phyloP scores from a whole-genome alignment of 805 yeast genomes.

The Clavispora vitiphila region DNA sequence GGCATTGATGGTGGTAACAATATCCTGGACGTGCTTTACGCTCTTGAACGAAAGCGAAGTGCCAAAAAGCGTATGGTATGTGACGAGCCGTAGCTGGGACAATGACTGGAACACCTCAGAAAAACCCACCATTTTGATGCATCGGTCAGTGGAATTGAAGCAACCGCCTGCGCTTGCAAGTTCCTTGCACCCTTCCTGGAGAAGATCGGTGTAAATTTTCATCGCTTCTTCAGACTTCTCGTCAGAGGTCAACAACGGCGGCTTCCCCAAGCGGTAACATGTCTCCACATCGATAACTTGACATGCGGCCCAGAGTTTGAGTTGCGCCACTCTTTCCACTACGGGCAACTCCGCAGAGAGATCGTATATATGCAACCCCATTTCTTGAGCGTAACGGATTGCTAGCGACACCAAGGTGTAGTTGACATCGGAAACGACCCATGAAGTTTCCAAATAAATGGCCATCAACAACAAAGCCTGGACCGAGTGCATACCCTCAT shows the following conservation, averaged over 20 bases:
- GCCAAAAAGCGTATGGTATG: slow-evolving; percentile 28
- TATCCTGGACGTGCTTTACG: slow-evolving; percentile 16
- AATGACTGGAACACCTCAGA: slow-evolving; percentile 5
- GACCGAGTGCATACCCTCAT: slow-evolving; percentile 48
- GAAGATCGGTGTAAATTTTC: no score
- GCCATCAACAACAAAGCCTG: slow-evolving; percentile 49
- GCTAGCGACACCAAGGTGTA: slow-evolving; percentile 41
- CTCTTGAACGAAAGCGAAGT: slow-evolving; percentile 22
- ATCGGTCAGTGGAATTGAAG: background rate
- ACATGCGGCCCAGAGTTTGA: slow-evolving; percentile 47
- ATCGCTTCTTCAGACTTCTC: no score
- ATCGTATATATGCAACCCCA: slow-evolving; percentile 54
- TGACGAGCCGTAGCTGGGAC: slow-evolving; percentile 24
- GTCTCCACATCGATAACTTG: slow-evolving; percentile 42
- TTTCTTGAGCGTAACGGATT: slow-evolving; percentile 49
- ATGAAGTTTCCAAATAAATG: slow-evolving; percentile 22
- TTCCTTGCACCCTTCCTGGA: background rate
- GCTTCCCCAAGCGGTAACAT: slow-evolving; percentile 44
- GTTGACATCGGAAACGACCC: slow-evolving; percentile 38
- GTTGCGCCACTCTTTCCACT: slow-evolving; percentile 33
- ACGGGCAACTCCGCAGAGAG: slow-evolving; percentile 29
- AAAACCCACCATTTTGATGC: background rate
- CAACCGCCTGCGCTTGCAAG: no score
- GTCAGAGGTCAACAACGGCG: slow-evolving; percentile 35
- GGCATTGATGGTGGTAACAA: slow-evolving; percentile 22